Evolutionary conservation across 805 yeast genomes (phyloP), one percentile per base, ranked within the genome.

Genomic region (Lachancea waltii): DNA sequence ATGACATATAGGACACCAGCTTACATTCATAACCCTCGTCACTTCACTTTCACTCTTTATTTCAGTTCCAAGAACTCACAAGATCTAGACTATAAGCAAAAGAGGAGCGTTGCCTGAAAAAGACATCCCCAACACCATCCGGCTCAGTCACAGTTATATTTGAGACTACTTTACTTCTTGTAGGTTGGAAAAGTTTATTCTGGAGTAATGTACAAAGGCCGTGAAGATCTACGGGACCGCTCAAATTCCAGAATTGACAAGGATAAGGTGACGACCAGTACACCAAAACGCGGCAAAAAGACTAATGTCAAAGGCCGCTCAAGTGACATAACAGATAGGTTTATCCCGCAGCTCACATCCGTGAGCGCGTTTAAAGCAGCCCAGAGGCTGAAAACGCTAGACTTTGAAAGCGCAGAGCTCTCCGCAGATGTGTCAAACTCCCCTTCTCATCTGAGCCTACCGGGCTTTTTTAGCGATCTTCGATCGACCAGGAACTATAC

Each of bases 271-370:
- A 21, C 19, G 13, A 14, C 36, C 9, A 37, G 34, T 20, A 36
- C 36, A 14, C 37, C 35, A 25, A 35, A 31, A 25, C 24, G 33
- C 1, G 35, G 26, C 7, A 24, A 17, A 22, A 6, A 9, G 10
- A 18, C 22, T n/a, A 33, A 32, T 26, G 9, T 9, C 7, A 27
- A 35, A 10, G 24, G 34, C 37, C 30, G 35, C 19, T 14, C 26
- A 33, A 21, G n/a, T 16, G 39, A 26, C 18, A 35, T 31, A 10
- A 31, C 31, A n/a, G 72, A 68, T 43, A 54, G 72, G 35, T 67
- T 56, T 42, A 67, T 68, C 15, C 72, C 72, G 3, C 48, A 54
- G 3, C 37, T 34, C 10, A 49, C 65, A 7, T 65, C 63, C 1
- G 57, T 45, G 10, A 49, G 44, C 11, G 57, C 55, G 1, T 59